These are phyloP conservation scores for Larix kaempferi DNA, from an alignment of 75 land plant genomes.

Conservation along the genomic window DNA sequence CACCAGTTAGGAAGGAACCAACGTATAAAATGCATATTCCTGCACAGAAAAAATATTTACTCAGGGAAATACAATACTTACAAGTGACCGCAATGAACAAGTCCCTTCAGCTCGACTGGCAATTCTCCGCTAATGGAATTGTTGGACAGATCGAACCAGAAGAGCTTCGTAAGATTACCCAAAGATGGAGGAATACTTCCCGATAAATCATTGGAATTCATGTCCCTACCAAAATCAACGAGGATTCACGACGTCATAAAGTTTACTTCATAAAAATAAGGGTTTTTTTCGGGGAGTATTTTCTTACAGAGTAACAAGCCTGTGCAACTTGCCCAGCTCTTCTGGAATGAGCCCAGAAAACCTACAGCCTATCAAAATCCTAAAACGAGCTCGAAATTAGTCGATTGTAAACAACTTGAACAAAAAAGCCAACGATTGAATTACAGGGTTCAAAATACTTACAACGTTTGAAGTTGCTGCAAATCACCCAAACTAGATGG, in stretches of 20 bases:
- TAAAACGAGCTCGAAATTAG: constrained; percentile 11
- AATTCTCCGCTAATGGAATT: constrained; percentile 55
- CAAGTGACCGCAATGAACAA: constrained; percentile 2
- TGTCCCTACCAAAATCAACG: constrained; percentile 32
- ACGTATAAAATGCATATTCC: neutral
- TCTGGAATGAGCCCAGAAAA: constrained; percentile 49
- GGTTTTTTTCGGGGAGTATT: neutral
- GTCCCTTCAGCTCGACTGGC: constrained; percentile 38
- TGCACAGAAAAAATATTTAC: neutral
- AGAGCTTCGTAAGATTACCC: constrained; percentile 57
- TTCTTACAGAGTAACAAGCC: constrained; percentile 56
- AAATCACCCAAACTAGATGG: constrained; percentile 35
- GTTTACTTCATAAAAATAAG: neutral
- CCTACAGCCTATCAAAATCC: constrained; percentile 49
- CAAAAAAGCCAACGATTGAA: neutral
- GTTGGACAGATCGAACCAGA: constrained; percentile 61
- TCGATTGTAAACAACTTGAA: neutral
- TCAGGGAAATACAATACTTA: neutral
- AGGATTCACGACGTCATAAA: neutral
- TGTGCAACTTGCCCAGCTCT: constrained; percentile 45
- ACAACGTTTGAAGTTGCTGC: constrained; percentile 35
- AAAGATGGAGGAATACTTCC: constrained; percentile 60
- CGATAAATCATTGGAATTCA: constrained; percentile 63
- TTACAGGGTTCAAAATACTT: constrained; percentile 11
- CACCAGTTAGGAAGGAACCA: no score